phyloP scores from a whole-genome alignment of 768 basidiomycete genomes.

The Lactarius deliciosus region DNA sequence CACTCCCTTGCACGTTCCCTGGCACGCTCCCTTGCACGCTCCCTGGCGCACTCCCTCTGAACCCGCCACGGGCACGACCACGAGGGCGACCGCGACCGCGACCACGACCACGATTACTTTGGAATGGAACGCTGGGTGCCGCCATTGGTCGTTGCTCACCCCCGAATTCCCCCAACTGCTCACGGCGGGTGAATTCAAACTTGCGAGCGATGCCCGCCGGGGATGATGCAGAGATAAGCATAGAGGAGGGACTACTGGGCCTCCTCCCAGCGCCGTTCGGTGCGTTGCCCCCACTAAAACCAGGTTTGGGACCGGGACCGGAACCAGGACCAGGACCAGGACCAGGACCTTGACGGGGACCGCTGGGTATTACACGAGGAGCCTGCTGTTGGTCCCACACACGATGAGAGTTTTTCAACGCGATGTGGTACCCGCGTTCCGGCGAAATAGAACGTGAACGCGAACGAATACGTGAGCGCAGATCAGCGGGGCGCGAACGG shows the following conservation, averaged over 20 bases:
- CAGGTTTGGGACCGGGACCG: not conserved
- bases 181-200: not conserved
- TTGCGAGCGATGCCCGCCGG: not conserved
- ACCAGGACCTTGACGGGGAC: not conserved
- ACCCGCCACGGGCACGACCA: not conserved
- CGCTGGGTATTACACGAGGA: not conserved
- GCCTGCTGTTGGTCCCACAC: not conserved
- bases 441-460: not conserved
- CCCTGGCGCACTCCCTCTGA: not conserved
- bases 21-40: not conserved
- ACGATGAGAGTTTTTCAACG: not conserved
- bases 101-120: not conserved
- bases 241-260: not conserved
- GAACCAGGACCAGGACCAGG: not conserved
- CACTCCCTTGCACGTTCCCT: no score
- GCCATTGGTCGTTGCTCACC: not conserved
- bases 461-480: not conserved
- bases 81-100: not conserved
- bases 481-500: not conserved
- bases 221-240: not conserved
- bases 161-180: not conserved
- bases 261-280: not conserved
- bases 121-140: not conserved
- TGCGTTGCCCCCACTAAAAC: not conserved
- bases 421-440: not conserved